Evolutionary conservation across 768 basidiomycete species (phyloP), one percentile per base, ranked within the genome.

Genomic region (Lyophyllum decastes): DNA sequence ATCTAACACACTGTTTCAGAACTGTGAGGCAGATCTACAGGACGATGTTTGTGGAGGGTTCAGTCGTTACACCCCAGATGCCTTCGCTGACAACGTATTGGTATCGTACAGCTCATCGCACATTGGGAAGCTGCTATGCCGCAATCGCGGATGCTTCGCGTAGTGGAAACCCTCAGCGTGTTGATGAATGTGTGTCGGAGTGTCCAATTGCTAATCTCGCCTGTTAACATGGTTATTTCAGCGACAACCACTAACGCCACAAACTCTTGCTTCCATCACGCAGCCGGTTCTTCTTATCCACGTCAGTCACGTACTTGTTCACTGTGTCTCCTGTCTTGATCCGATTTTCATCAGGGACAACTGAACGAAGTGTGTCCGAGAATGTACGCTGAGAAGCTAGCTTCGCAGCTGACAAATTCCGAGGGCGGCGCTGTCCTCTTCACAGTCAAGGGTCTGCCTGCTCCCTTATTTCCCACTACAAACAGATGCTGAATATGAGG

Each of bases 231-330:
- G 52, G 21, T 41, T 19, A 24, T 19, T 41, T 12, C 64, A 92
- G 90, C 79, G 89, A 63, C 78, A 78, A 34, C 79, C 81, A 4
- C 68, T 90, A 47, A 78, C 64, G 40, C 60, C 76, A 19, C 77
- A 80, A 25, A 75, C 79, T 57, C 74, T 83, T 27, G 77, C 78
- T n/a, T 64, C 70, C 40, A 82, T 92, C 50, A 82, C 69, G 4
- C 82, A 83, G 59, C 90, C 90, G 2, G 82, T 87, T 11, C 74
- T 91, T 12, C 82, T 91, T 19, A 79, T 91, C 43, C 89, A 90
- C 71, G 89, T 89, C 52, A 55, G 76, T 66, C 17, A 7, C 34
- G 30, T 46, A 25, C n/a, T 51, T 49, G 33, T 46, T 27, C 46
- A 46, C 38, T 43, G 7, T n/a, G 21, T n/a, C 53, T 10, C 33